phyloP scores from a whole-genome alignment of 371 early-diverging fungal species.

The Mortierella sp. region DNA sequence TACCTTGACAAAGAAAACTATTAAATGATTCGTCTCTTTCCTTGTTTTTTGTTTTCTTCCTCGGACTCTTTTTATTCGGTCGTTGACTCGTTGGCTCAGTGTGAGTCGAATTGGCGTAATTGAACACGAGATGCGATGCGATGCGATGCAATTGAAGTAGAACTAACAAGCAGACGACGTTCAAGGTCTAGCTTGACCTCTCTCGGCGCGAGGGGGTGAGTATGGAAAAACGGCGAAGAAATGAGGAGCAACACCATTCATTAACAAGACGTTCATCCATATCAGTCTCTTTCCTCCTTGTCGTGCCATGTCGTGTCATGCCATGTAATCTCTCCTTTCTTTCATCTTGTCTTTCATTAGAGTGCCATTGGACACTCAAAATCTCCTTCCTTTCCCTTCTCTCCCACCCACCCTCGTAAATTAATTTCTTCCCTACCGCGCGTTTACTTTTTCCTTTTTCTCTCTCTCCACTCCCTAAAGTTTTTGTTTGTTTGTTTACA shows the following conservation, averaged over 20 bases:
- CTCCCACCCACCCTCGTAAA: background rate
- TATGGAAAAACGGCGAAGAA: background rate
- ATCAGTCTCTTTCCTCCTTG: background rate
- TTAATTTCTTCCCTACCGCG: background rate
- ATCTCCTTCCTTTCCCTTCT: too few relatives aligned
- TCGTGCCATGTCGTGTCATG: background rate
- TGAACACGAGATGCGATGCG: background rate
- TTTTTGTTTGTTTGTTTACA: background rate
- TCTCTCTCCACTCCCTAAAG: background rate
- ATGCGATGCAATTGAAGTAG: background rate
- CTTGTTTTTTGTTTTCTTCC: background rate
- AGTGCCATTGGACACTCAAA: background rate
- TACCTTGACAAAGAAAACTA: background rate
- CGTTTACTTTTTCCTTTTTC: background rate
- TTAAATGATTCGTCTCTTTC: background rate
- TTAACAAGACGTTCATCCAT: background rate
- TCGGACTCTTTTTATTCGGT: background rate
- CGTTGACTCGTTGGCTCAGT: background rate
- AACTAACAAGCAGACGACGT: background rate
- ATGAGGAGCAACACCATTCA: background rate
- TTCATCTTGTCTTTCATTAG: background rate
- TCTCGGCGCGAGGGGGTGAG: background rate
- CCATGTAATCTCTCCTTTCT: background rate
- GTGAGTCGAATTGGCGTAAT: conserved; percentile 4
- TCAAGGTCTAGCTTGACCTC: background rate